Evolutionary conservation across 257 asterid genomes (phyloP), one percentile per base, ranked within the genome.

Genomic region (Rhazya stricta): DNA sequence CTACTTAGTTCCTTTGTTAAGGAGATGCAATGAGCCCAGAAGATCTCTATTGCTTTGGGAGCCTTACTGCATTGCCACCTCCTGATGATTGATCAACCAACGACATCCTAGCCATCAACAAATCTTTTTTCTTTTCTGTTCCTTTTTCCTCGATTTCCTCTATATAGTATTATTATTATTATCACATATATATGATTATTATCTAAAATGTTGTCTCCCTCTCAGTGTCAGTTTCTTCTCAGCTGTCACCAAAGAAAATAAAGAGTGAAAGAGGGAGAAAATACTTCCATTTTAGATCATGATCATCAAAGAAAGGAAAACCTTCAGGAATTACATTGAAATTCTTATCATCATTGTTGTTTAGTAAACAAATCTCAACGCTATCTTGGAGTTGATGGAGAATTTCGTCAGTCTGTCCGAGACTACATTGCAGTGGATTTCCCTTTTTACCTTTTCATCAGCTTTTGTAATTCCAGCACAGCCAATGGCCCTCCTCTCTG

Each of bases 21-120:
- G 82, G 78, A 86, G 90, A 37, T 93, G 98, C 97, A 89, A 87
- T 41, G 91, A 88, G 76, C 73, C 85, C 0, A 84, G 85, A 70
- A 88, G 84, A 57, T 83, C 94, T 69, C 85, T 82, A 32, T 2
- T 74, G 72, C 73, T 83, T 41, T 83, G 92, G 89, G 89, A 86
- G 85, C 90, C 96, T 43, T 60, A 80, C 69, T 91, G 98, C 91
- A 85, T 93, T 77, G 94, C 95, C 73, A 88, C 98, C 32, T 89
- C 89, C 74, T 86, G 76, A 88, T 68, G 53, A 30, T 57, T 54
- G 39, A 29, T 57, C 10, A 71, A 73, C 80, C 32, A 42, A 41
- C n/a, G 25, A 72, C 42, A 43, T 63, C 54, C 56, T 30, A 46
- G 21, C 21, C 56, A 58, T 43, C 29, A 30, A 32, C 57, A 48